Percentiles rank a stretch among this genome's conserved stretches.
These are phyloP conservation scores for Sisymbrium irio DNA, from an alignment of 345 rosid genomes.

Conservation along the genomic window DNA sequence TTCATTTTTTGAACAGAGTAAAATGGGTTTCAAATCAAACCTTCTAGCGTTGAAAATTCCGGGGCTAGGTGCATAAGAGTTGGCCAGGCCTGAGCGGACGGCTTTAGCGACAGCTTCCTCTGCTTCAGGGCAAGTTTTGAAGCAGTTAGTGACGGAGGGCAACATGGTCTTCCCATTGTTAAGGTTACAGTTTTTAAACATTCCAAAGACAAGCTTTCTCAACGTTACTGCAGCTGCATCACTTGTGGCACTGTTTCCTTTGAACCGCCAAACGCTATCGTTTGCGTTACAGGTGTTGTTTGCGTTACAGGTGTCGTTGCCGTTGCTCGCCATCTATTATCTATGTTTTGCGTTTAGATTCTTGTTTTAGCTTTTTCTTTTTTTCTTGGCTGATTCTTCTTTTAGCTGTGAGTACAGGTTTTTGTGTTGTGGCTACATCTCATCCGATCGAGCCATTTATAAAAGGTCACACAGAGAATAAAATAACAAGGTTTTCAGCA, in stretches of 20 bases:
- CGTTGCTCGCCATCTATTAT: not conserved
- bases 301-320: too few relatives aligned
- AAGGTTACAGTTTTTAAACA: constrained; percentile 31
- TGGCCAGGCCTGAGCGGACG: constrained; percentile 43
- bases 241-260: constrained; percentile 16
- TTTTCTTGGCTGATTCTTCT: not conserved
- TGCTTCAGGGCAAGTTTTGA: constrained; percentile 40
- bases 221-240: constrained; percentile 27
- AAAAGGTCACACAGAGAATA: too few relatives aligned
- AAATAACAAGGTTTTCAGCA: too few relatives aligned
- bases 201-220: constrained; percentile 31
- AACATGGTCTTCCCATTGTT: constrained; percentile 18
- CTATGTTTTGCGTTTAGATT: not conserved
- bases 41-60: constrained; percentile 58
- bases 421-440: not conserved
- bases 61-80: constrained; percentile 38
- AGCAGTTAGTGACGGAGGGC: constrained; percentile 47
- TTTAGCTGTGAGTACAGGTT: not conserved
- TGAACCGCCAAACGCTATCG: constrained; percentile 14
- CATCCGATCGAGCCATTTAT: not conserved
- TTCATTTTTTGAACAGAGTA: too few relatives aligned
- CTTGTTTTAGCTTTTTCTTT: constrained; percentile 3
- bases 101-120: constrained; percentile 50
- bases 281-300: not conserved
- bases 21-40: not conserved